Base-by-base conservation (phyloP, 2,329 filamentous ascomycete genomes). In the Pyricularia grisea region DNA sequence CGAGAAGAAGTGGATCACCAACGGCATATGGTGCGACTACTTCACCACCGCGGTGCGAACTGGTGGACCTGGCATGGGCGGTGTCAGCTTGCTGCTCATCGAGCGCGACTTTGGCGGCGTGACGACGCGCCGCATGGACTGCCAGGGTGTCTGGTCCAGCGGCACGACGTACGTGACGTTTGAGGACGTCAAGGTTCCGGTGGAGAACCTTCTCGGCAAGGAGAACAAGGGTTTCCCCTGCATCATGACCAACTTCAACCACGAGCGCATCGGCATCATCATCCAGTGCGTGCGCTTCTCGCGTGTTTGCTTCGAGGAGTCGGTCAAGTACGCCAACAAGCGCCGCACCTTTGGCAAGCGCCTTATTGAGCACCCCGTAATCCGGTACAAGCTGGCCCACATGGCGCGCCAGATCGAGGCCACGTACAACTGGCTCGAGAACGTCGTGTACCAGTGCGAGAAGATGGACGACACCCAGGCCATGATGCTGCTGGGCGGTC, bases 1-100 rank as follows among this genome's bases (percentile, higher is more conserved):
- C 69, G 94, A 97, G 88, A 98, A 99, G 91, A 99, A 99, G 83
- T 98, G 95, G 94, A 98, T 98, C 80, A 98, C 94, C 76, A 99
- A 99, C 81, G 95, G 95, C 76, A 88, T 97, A 76, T 97, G 93
- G 93, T 88, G 85, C 71, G 95, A 99, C 80, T 99, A 98, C 84
- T 98, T 98, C 84, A 98, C 95, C 69, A 96, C 92, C 17, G 95
- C 94, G 30, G 95, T 99, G 58, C 90, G 95, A 71, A 99, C 95
- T 14, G 93, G 91, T 72, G 90, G 89, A 42, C 83, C 87, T 28
- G 95, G 95, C 73, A 98, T 97, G 94, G 94, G 94, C 77, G 95
- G 95, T 70, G 86, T 99, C 71, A 92, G 89, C 33, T 86, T 98
- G 67, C 87, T 99, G 67, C 90, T 99, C 70, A 97, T 99, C 73